phyloP scores from a whole-genome alignment of 306 rosid genomes.

The Inga oerstediana region DNA sequence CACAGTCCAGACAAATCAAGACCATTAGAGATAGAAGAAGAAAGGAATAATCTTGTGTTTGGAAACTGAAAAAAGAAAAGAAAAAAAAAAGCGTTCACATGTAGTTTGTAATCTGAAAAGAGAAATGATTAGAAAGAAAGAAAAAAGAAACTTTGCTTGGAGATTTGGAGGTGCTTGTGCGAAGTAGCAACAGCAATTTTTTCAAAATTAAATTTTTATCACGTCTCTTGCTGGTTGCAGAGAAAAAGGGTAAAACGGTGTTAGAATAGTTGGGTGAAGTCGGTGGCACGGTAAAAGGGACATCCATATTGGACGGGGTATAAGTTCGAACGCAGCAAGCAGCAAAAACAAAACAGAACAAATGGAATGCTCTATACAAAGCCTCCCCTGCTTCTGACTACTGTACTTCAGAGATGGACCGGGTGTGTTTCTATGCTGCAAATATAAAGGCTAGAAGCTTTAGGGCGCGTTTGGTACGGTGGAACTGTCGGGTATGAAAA shows the following conservation, averaged over 20 bases:
- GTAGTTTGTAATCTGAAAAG: slow-evolving; percentile 34
- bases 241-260: background rate
- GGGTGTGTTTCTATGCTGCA: background rate
- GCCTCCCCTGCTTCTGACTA: slow-evolving; percentile 2
- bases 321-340: slow-evolving; percentile 31
- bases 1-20: slow-evolving; percentile 27
- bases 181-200: slow-evolving; percentile 1
- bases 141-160: slow-evolving; percentile 37
- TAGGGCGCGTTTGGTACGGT: no score
- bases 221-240: slow-evolving; percentile 19
- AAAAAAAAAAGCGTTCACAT: slow-evolving; percentile 36
- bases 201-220: background rate
- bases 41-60: slow-evolving; percentile 46
- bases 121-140: background rate
- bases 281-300: slow-evolving; percentile 13
- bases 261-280: background rate
- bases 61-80: slow-evolving; percentile 43
- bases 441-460: background rate
- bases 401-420: background rate
- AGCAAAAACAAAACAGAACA: slow-evolving; percentile 37
- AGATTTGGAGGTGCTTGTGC: slow-evolving; percentile 28
- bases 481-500: no score
- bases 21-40: slow-evolving; percentile 39
- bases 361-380: slow-evolving; percentile 33
- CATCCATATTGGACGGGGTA: background rate